Evolutionary conservation across 2,329 filamentous ascomycete species (phyloP).

Genomic region (Cladophialophora carrionii): DNA sequence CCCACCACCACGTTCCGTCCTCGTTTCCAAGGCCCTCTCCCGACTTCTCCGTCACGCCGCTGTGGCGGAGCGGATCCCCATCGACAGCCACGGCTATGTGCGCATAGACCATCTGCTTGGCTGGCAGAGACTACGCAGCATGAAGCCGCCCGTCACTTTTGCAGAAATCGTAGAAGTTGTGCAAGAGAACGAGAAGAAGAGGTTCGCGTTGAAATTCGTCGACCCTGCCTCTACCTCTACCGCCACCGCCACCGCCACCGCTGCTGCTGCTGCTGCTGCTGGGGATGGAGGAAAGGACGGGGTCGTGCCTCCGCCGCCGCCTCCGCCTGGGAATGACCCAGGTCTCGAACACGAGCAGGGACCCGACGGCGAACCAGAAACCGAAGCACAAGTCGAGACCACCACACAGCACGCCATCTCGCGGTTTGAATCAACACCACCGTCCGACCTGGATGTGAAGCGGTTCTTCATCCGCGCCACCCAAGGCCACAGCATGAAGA

Average conservation of each 20-base stretch:
- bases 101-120: conserved; percentile 63
- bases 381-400: conserved; percentile 42
- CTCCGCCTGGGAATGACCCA: conserved; percentile 5
- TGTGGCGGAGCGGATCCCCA: conserved; percentile 60
- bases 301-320: background rate
- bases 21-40: conserved; percentile 55
- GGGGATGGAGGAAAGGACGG: background rate
- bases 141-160: conserved; percentile 68
- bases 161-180: conserved; percentile 73
- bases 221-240: background rate
- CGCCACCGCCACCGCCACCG: too few species aligned
- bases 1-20: conserved; percentile 45
- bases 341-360: background rate
- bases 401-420: conserved; percentile 44
- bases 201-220: conserved; percentile 74
- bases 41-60: conserved; percentile 65
- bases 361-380: conserved; percentile 36
- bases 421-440: conserved; percentile 43
- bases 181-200: conserved; percentile 80
- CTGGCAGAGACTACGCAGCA: conserved; percentile 64
- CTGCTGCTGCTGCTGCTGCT: too few species aligned
- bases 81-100: conserved; percentile 64
- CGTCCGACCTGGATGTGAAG: conserved; percentile 49
- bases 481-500: conserved; percentile 85
- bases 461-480: conserved; percentile 91